Base-by-base conservation (phyloP, 2,329 filamentous ascomycete species). In the Arthrobotrys musiformis region DNA sequence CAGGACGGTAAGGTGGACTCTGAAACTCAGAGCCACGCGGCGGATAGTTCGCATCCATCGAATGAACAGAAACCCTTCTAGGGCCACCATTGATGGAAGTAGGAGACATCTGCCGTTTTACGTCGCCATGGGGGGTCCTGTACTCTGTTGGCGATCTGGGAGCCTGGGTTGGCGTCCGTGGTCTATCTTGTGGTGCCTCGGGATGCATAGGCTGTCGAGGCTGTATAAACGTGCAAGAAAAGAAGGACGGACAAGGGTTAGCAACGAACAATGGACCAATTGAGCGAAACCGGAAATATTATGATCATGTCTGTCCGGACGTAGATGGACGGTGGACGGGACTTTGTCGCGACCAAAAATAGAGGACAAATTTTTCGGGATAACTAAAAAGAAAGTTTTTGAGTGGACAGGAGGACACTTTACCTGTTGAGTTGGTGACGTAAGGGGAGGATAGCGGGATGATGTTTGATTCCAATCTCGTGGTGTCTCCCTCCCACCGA, bases 131-230 rank as follows among this genome's bases (percentile, higher is more conserved):
- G 22, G 74, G 74, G 17, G 66, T 70, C 33, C 68, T 61, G 17
- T 72, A 70, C 42, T 78, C 74, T 7, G 62, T 68, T 33, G 74
- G 74, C 11, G 74, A 78, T 62, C 74, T 72, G 58, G 72, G 72
- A 37, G 60, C 56, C 67, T 70, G 68, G 24, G 74, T 60, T n/a
- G 74, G 74, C 64, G 72, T 76, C 50, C 72, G 72, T 33, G 74
- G 68, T 64, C 67, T 40, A 19, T 70, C 74, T 48, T 70, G 74
- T 6, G 74, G 66, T 33, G 60, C 60, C 37, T 78, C 74, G 22
- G 67, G 61, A 67, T 78, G 70, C 66, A 78, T 72, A 61, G 74
- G 61, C 44, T 67, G 67, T 11, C 67, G 67, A 30, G 74, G 50
- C 74, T 78, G 46, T n/a, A 66, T 2, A 19, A n/a, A 26, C 19